Base-by-base conservation (phyloP, 2,329 filamentous ascomycete species). In the Davidsoniella neocaledoniae region DNA sequence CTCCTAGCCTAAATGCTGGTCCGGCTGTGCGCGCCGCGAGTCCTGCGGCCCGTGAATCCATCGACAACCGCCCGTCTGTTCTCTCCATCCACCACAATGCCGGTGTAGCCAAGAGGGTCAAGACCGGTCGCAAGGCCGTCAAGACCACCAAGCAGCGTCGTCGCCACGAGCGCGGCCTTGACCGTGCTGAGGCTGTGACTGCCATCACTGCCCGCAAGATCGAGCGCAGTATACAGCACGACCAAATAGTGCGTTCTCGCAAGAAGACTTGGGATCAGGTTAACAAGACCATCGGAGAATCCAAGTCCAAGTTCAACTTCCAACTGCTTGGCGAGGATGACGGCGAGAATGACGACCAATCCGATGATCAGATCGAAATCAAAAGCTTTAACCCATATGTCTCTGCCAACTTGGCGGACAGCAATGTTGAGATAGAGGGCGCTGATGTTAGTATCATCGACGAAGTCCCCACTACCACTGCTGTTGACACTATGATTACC, bases 81-180 rank as follows among this genome's bases (percentile, higher is more conserved):
- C 75, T 86, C 39, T 76, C 77, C 38, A 76, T 80, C 14, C 80
- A 83, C 56, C 75, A 79, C 59, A 66, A 68, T 1, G 73, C 78
- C 16, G 84, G 85, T 26, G 71, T 90, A 8, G 66, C 67, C 49
- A 86, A 84, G 63, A 85, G 81, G 64, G 59, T 68, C 54, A 83
- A 77, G 61, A 65, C 67, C 53, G 67, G 67, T 49, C 69, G 74
- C 57, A 76, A 76, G 59, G 56, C 64, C n/a, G 65, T 69, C 6
- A 57, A 76, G 59, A 78, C 74, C 57, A 63, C 68, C 55, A 74
- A 69, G 60, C 75, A 75, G 3, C 67, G 70, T 19, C 67, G 66
- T 56, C 68, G 77, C 43, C 71, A 76, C 41, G 75, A 79, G 57
- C 73, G 69, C 58, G 72, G 66, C 46, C 64, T 74, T 54, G 76